Evolutionary conservation across 2,329 filamentous ascomycete genomes (phyloP).

Genomic region (Dothidotthia symphoricarpi): DNA sequence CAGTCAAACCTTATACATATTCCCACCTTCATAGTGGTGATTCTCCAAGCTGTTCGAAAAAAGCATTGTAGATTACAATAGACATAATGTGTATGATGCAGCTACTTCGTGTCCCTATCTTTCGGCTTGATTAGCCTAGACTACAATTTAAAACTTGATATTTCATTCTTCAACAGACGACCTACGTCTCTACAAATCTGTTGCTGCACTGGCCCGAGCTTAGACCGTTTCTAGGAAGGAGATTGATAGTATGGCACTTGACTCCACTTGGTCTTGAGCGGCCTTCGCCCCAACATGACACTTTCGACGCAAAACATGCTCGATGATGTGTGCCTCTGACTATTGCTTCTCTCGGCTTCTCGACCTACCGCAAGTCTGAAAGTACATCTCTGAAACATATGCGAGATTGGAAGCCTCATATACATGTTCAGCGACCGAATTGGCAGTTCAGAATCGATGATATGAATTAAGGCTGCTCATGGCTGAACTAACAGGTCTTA

Average conservation of each 20-base stretch:
- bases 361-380: slow-evolving; percentile 11
- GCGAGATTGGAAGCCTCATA: not conserved
- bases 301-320: slow-evolving; percentile 11
- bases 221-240: slow-evolving; percentile 12
- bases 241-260: too few relatives aligned
- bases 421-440: not conserved
- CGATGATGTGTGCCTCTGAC: slow-evolving; percentile 16
- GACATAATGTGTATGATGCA: too few relatives aligned
- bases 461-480: slow-evolving; percentile 18
- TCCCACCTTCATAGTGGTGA: too few relatives aligned
- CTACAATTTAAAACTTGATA: not conserved
- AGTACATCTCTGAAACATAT: not conserved
- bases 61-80: too few relatives aligned
- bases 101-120: too few relatives aligned
- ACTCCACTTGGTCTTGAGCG: too few relatives aligned
- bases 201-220: too few relatives aligned
- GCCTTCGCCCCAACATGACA: slow-evolving; percentile 1
- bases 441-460: slow-evolving; percentile 13
- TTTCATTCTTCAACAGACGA: slow-evolving; percentile 1
- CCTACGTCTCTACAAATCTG: slow-evolving; percentile 7
- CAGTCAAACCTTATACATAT: too few relatives aligned
- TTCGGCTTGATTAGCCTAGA: too few relatives aligned
- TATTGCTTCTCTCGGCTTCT: slow-evolving; percentile 10
- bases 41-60: too few relatives aligned
- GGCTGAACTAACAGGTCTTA: slow-evolving; percentile 18